These are phyloP conservation scores for Tricladium varicosporioides DNA, from an alignment of 2,329 filamentous ascomycete genomes.

Conservation along the genomic window DNA sequence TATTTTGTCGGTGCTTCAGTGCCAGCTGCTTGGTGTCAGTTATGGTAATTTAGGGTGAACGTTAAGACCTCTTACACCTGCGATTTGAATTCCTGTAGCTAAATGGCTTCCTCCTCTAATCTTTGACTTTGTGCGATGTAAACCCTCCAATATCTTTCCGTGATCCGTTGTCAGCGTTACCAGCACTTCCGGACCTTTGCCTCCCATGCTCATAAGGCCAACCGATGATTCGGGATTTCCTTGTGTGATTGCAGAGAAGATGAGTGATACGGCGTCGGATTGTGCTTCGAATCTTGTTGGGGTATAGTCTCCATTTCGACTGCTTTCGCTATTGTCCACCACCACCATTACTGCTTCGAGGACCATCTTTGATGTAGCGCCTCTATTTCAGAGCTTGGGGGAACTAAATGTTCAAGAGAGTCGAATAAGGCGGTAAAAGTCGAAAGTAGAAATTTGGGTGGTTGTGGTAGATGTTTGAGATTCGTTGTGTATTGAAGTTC, in stretches of 20 bases:
- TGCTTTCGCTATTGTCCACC: conserved; percentile 99
- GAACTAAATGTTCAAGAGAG: neutral
- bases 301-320: conserved; percentile 89
- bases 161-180: conserved; percentile 95
- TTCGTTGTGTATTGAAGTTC: conserved; percentile 12
- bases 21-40: conserved; percentile 64
- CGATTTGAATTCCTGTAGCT: conserved; percentile 92
- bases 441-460: conserved; percentile 1
- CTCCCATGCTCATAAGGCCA: conserved; percentile 98
- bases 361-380: conserved; percentile 70
- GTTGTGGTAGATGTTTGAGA: conserved; percentile 11
- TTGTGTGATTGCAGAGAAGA: conserved; percentile 94
- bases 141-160: conserved; percentile 88
- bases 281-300: conserved; percentile 96
- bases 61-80: conserved; percentile 63
- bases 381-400: conserved; percentile 8
- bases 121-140: conserved; percentile 86
- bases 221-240: conserved; percentile 96
- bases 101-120: conserved; percentile 87
- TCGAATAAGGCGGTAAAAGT: neutral
- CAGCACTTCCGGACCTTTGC: conserved; percentile 93
- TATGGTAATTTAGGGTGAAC: neutral
- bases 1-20: conserved; percentile 96
- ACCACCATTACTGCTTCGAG: conserved; percentile 99
- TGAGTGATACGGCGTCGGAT: conserved; percentile 88